These are phyloP conservation scores for Entrophospora sp. DNA, from an alignment of 192 early-diverging fungal genomes.

Conservation along the genomic window DNA sequence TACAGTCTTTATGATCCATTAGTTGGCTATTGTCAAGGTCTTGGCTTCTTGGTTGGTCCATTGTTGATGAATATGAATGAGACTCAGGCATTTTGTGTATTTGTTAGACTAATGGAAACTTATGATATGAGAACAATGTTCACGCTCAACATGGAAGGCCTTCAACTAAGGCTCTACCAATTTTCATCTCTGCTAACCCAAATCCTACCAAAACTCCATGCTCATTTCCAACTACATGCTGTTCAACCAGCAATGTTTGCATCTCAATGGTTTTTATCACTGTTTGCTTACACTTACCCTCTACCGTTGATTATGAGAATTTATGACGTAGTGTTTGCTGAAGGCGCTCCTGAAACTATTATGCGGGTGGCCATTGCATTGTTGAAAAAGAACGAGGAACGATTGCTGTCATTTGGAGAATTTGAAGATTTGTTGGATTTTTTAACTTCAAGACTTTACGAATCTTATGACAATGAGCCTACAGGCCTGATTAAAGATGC, in stretches of 20 bases:
- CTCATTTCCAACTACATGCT: conserved; percentile 66
- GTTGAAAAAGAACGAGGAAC: conserved; percentile 69
- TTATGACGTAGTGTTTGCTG: conserved; percentile 85
- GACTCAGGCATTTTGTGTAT: conserved; percentile 86
- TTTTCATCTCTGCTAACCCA: conserved; percentile 72
- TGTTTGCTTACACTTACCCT: conserved; percentile 96
- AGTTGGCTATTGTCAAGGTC: conserved; percentile 97
- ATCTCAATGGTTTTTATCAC: conserved; percentile 93
- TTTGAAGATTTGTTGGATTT: conserved; percentile 79
- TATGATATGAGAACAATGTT: conserved; percentile 90
- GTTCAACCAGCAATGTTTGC: conserved; percentile 86
- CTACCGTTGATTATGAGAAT: conserved; percentile 82
- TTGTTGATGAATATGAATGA: conserved; percentile 93
- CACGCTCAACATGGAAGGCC: conserved; percentile 87
- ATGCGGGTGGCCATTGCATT: conserved; percentile 83
- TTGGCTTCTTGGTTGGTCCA: conserved; percentile 90
- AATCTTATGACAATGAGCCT: conserved; percentile 54
- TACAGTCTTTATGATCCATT: conserved; percentile 90
- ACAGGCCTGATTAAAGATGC: conserved; percentile 71
- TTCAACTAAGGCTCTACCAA: conserved; percentile 84
- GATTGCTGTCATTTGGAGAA: conserved; percentile 54
- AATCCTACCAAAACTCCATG: conserved; percentile 60
- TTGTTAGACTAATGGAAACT: conserved; percentile 85
- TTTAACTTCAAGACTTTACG: conserved; percentile 76
- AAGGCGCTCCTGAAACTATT: conserved; percentile 82